These are phyloP conservation scores for Colletotrichum lini DNA, from an alignment of 2,329 filamentous ascomycete species.

Conservation along the genomic window DNA sequence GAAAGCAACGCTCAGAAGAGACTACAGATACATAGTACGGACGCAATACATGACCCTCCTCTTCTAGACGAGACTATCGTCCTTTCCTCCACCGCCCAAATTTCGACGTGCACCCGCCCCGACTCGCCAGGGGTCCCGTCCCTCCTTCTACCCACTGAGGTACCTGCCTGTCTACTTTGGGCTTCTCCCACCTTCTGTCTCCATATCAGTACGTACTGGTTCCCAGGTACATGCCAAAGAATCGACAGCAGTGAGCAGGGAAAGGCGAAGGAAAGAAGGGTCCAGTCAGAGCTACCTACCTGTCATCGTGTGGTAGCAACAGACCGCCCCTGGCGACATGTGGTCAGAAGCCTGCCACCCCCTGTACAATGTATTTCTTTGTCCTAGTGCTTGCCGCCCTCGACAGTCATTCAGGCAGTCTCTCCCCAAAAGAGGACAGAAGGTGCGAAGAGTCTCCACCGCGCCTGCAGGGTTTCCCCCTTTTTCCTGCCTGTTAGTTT, in stretches of 20 bases:
- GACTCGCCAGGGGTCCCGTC: neutral
- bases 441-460: neutral
- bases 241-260: neutral
- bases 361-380: slow-evolving; percentile 7
- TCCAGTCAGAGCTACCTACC: neutral
- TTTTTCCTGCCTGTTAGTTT: slow-evolving; percentile 3
- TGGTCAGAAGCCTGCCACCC: slow-evolving; percentile 7
- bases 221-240: neutral
- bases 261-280: neutral
- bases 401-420: neutral
- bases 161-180: neutral
- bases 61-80: neutral
- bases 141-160: neutral
- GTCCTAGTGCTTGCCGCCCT: slow-evolving; percentile 2
- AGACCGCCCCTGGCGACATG: slow-evolving; percentile 8
- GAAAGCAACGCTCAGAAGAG: too few relatives aligned
- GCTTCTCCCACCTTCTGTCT: neutral
- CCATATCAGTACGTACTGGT: neutral
- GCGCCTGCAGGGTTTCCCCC: slow-evolving; percentile 28
- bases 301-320: too few relatives aligned
- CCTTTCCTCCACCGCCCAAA: slow-evolving; percentile 2
- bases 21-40: too few relatives aligned
- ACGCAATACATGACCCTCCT: too few relatives aligned
- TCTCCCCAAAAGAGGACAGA: neutral
- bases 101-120: slow-evolving; percentile 4